Percentiles rank a stretch among this genome's conserved stretches.
Conservation (phyloP, 495 filamentous ascomycete species). For the Penicillium herquei region DNA sequence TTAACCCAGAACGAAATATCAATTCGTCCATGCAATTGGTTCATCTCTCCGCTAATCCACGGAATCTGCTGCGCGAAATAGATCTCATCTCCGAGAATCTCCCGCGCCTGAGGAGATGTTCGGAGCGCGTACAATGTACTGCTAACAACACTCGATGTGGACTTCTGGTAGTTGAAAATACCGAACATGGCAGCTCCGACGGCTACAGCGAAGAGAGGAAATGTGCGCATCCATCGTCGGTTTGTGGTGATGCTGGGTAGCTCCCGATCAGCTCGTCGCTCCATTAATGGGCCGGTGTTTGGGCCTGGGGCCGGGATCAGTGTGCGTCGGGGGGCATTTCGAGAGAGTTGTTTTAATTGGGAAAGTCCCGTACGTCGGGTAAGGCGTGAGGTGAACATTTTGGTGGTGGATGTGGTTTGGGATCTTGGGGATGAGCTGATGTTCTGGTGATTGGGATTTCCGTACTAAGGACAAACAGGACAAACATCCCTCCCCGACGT, state of each 20-base stretch:
- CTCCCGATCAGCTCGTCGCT: slow-evolving; percentile 76
- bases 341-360: slow-evolving; percentile 12
- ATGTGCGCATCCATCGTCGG: slow-evolving; percentile 48
- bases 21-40: slow-evolving; percentile 89
- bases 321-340: slow-evolving; percentile 35
- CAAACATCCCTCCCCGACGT: slow-evolving; percentile 30
- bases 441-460: slow-evolving; percentile 1
- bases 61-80: slow-evolving; percentile 86
- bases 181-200: slow-evolving; percentile 67
- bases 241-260: slow-evolving; percentile 53
- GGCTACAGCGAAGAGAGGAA: slow-evolving; percentile 58
- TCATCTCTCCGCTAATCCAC: slow-evolving; percentile 91
- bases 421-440: not conserved
- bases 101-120: slow-evolving; percentile 69
- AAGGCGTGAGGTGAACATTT: slow-evolving; percentile 18
- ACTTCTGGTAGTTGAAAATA: slow-evolving; percentile 99
- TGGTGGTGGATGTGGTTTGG: not conserved
- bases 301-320: slow-evolving; percentile 48
- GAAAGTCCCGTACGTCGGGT: slow-evolving; percentile 18
- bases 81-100: slow-evolving; percentile 83
- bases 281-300: slow-evolving; percentile 68
- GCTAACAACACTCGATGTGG: slow-evolving; percentile 74
- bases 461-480: slow-evolving; percentile 27
- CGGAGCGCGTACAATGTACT: slow-evolving; percentile 89
- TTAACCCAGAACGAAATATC: slow-evolving; percentile 85